Evolutionary conservation across 2,329 filamentous ascomycete species (phyloP).

Genomic region (Pseudogymnoascus sp.): DNA sequence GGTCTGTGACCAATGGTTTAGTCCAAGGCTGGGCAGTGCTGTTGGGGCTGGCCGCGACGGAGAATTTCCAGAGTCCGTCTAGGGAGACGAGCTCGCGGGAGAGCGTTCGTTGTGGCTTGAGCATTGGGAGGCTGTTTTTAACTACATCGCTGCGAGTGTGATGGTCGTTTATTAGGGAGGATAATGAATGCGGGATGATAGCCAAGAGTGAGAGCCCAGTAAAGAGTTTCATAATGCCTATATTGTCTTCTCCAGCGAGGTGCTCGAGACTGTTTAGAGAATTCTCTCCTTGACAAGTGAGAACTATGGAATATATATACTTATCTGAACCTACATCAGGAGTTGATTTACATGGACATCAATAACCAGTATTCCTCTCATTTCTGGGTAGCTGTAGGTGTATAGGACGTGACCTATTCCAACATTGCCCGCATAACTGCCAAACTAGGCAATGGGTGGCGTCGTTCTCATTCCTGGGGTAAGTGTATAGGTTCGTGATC

Average conservation of each 20-base stretch:
- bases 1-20: neutral
- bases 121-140: slow-evolving; percentile 13
- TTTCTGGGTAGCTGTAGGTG: neutral
- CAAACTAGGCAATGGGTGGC: too few species aligned
- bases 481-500: too few species aligned
- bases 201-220: neutral
- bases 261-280: neutral
- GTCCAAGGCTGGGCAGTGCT: neutral
- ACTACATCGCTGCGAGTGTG: neutral
- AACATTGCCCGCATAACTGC: too few species aligned
- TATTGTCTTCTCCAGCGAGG: neutral
- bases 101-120: slow-evolving; percentile 19
- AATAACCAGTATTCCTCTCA: neutral
- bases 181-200: neutral
- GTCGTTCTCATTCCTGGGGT: too few species aligned
- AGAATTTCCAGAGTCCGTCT: slow-evolving; percentile 25
- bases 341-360: neutral
- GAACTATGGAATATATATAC: neutral
- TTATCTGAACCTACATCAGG: neutral
- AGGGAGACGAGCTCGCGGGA: slow-evolving; percentile 18
- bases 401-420: too few species aligned
- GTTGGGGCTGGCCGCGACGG: neutral
- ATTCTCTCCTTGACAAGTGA: neutral
- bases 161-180: neutral
- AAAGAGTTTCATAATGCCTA: slow-evolving; percentile 1